phyloP scores from a whole-genome alignment of 169 alveolate genomes.

The Cryptosporidium meleagridis region DNA sequence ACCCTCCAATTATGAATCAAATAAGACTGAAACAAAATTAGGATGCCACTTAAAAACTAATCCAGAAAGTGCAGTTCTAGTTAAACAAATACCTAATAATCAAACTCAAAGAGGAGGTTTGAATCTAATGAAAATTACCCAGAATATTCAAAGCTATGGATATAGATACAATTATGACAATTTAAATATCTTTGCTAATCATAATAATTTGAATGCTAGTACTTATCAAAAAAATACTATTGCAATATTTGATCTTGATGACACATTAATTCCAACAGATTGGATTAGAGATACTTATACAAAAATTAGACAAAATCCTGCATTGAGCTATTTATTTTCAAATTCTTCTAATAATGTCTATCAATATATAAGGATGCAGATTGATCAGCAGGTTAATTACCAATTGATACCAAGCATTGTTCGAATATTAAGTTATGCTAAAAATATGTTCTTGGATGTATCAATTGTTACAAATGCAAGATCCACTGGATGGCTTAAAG shows the following conservation, averaged over 20 bases:
- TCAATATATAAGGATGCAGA: constrained; percentile 78
- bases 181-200: background rate
- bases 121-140: constrained; percentile 9
- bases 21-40: background rate
- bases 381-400: constrained; percentile 78
- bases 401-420: constrained; percentile 79
- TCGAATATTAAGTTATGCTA: constrained; percentile 78
- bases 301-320: constrained; percentile 36
- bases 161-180: background rate
- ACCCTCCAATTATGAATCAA: background rate
- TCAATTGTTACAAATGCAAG: constrained; percentile 88
- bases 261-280: constrained; percentile 86
- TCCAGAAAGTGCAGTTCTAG: background rate
- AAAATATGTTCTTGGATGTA: constrained; percentile 79
- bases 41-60: background rate
- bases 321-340: constrained; percentile 47
- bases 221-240: constrained; percentile 40
- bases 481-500: constrained; percentile 83
- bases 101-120: background rate
- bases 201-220: background rate
- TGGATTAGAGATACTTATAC: constrained; percentile 81
- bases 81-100: background rate
- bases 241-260: constrained; percentile 84
- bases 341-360: constrained; percentile 69
- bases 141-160: constrained; percentile 24